Conservation (phyloP, 2,329 filamentous ascomycete genomes). For the Claviceps monticola region DNA sequence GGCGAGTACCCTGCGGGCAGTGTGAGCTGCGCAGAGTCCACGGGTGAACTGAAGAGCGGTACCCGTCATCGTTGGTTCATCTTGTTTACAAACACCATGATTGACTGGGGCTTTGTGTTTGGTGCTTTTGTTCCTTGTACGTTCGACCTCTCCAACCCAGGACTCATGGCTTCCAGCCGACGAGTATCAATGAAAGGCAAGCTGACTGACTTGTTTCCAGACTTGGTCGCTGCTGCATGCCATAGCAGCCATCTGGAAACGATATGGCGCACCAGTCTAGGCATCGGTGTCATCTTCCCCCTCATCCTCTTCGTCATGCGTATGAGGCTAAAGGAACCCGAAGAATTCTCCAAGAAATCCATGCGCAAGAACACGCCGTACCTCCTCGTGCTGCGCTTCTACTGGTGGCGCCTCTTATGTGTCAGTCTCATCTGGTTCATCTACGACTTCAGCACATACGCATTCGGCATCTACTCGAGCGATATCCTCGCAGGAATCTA, state of each 20-base stretch:
- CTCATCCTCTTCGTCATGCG: slow-evolving; percentile 57
- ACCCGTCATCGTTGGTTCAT: slow-evolving; percentile 86
- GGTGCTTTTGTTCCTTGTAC: slow-evolving; percentile 58
- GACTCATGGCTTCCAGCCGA: too few relatives aligned
- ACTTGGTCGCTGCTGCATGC: slow-evolving; percentile 42
- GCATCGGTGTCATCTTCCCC: slow-evolving; percentile 66
- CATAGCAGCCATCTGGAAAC: slow-evolving; percentile 49
- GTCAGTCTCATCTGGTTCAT: slow-evolving; percentile 75
- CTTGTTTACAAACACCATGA: slow-evolving; percentile 78
- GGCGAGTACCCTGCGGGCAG: slow-evolving; percentile 71
- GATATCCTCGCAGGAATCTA: slow-evolving; percentile 57
- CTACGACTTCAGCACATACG: slow-evolving; percentile 79
- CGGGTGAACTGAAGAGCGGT: slow-evolving; percentile 65
- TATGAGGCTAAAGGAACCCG: slow-evolving; percentile 61
- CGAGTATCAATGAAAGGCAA: not conserved
- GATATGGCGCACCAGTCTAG: slow-evolving; percentile 73
- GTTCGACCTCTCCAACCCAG: slow-evolving; percentile 6
- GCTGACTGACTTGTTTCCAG: slow-evolving; percentile 6
- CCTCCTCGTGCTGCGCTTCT: slow-evolving; percentile 44
- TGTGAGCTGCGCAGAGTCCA: slow-evolving; percentile 65
- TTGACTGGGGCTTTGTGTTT: slow-evolving; percentile 71
- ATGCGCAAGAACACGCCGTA: slow-evolving; percentile 51
- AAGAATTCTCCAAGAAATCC: slow-evolving; percentile 58
- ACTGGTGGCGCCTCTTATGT: slow-evolving; percentile 56
- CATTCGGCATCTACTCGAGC: slow-evolving; percentile 74